Evolutionary conservation across 2,329 filamentous ascomycete species (phyloP).

Genomic region (Myriosclerotinia scirpicola): DNA sequence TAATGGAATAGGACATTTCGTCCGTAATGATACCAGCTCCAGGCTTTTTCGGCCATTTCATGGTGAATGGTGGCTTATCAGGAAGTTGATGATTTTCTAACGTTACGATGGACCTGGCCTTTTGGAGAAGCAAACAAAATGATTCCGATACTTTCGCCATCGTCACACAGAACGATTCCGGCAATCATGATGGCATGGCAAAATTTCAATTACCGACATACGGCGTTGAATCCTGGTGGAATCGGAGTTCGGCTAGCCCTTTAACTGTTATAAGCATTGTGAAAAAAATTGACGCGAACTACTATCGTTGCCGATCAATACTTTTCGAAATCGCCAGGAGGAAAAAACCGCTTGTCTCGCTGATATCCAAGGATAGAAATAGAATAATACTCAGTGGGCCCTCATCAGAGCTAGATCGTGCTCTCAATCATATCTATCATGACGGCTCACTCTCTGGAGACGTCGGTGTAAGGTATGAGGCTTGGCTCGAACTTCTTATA

Average conservation of each 20-base stretch:
- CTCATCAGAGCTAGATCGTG: too few relatives aligned
- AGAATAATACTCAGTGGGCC: neutral
- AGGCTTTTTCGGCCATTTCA: neutral
- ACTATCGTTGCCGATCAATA: neutral
- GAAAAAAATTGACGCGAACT: neutral
- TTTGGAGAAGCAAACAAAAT: too few relatives aligned
- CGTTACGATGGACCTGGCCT: too few relatives aligned
- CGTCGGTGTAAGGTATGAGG: too few relatives aligned
- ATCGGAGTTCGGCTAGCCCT: neutral
- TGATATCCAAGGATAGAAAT: neutral
- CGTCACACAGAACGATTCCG: neutral
- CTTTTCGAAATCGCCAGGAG: neutral
- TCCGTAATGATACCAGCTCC: neutral
- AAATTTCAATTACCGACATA: neutral
- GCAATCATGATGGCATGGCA: neutral
- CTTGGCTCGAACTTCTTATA: too few relatives aligned
- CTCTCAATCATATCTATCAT: too few relatives aligned
- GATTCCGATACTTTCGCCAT: neutral
- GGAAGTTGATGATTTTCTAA: neutral
- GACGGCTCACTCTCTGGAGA: too few relatives aligned
- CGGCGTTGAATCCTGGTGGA: neutral
- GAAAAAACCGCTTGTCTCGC: neutral
- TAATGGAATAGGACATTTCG: constrained; percentile 1
- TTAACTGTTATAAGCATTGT: neutral
- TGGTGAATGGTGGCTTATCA: neutral